These are phyloP conservation scores for Neurospora sp. DNA, from an alignment of 495 filamentous ascomycete species.

Conservation along the genomic window DNA sequence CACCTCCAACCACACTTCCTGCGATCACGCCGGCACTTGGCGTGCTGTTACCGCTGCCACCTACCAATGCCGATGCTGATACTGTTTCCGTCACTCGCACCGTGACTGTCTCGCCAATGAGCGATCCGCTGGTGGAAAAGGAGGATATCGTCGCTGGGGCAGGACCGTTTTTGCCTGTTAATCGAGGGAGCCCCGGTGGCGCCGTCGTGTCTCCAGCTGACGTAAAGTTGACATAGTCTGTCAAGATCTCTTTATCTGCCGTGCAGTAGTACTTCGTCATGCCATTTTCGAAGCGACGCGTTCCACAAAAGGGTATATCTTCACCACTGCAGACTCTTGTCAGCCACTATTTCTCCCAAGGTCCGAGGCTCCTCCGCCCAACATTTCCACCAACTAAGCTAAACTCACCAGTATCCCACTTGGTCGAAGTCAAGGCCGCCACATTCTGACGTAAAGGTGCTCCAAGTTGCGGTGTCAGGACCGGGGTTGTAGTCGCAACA, in stretches of 20 bases:
- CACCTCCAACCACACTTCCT: not conserved
- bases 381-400: not conserved
- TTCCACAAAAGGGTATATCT: not conserved
- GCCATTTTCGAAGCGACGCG: not conserved
- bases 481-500: not conserved
- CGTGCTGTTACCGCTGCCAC: not conserved
- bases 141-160: not conserved
- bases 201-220: not conserved
- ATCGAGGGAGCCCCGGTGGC: not conserved
- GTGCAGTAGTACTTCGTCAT: not conserved
- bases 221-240: not conserved
- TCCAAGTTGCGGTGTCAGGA: not conserved
- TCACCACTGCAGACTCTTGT: not conserved
- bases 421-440: not conserved
- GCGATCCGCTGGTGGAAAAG: not conserved
- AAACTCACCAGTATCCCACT: not conserved
- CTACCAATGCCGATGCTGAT: not conserved
- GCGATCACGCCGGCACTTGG: not conserved
- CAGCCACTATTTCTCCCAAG: not conserved
- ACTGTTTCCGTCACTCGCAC: not conserved
- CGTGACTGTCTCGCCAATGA: not conserved
- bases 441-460: not conserved
- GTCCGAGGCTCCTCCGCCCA: too few relatives aligned
- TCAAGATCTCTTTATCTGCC: not conserved
- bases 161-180: slow-evolving; percentile 2